Percentiles rank a stretch among this genome's conserved stretches.
Conservation (phyloP, 1,284 basidiomycete genomes). For the Boletus albobrunnescens region DNA sequence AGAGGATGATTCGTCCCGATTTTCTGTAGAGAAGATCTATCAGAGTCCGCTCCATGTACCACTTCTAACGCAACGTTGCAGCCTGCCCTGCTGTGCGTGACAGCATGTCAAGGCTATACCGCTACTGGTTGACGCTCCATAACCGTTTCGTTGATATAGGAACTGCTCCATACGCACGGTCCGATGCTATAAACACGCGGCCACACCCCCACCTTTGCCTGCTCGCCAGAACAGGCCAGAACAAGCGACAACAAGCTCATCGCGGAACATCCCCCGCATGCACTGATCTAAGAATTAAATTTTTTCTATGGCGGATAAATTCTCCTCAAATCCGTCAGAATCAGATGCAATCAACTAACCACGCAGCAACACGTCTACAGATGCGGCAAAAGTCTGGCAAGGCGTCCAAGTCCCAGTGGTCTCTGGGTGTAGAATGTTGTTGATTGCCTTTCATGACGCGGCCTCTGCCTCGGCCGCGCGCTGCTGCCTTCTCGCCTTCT, state of each 20-base stretch:
- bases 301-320: neutral
- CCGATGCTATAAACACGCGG: no score
- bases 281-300: slow-evolving; percentile 7
- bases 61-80: slow-evolving; percentile 17
- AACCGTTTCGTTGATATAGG: slow-evolving; percentile 19
- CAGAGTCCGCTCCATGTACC: neutral
- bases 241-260: slow-evolving; percentile 2
- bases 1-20: neutral
- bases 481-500: slow-evolving; percentile 67
- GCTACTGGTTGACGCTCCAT: slow-evolving; percentile 16
- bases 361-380: slow-evolving; percentile 1
- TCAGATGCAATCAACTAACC: slow-evolving; percentile 6
- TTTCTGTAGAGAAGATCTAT: slow-evolving; percentile 17
- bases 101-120: slow-evolving; percentile 24
- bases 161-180: slow-evolving; percentile 5
- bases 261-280: neutral
- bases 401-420: neutral
- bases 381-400: slow-evolving; percentile 2
- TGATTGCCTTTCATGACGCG: slow-evolving; percentile 7
- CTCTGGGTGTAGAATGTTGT: neutral
- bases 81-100: slow-evolving; percentile 26
- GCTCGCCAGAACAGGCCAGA: slow-evolving; percentile 8
- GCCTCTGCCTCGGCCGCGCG: slow-evolving; percentile 26
- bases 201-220: no score
- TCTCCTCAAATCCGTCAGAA: neutral